Base-by-base conservation (phyloP, 805 yeast species). In the Saccharomycopsis babjevae region DNA sequence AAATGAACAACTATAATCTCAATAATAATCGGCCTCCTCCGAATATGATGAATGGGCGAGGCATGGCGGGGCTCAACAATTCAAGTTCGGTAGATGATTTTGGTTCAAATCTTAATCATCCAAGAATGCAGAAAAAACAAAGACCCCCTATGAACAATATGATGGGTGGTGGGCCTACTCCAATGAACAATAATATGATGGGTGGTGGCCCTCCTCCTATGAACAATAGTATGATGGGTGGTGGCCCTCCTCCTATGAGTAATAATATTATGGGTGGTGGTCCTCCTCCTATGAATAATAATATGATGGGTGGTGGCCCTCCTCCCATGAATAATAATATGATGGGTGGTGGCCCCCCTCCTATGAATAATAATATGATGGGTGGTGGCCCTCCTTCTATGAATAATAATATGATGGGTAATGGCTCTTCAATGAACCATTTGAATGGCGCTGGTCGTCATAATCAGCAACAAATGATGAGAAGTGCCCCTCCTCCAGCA, bases 391-490 rank as follows among this genome's bases (percentile, higher is more conserved):
- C 30, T 43, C 52, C 52, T 32, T 10, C 36, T 6, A 32, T 32
- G 36, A 32, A n/a, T 5, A 25, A 25, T 46, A 25, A 13, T 22
- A 46, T 46, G 52, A 22, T 15, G 7, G 32, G 52, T 11, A 28
- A 28, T 46, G 30, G 30, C 6, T 32, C 52, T 46, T n/a, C 52
- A 46, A 46, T 22, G 32, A 46, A 46, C 52, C 52, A 46, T 25
- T 25, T 25, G 52, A 46, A 46, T 46, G 52, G 52, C 52, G 52
- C 52, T 22, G 52, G 52, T 46, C 52, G 52, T 25, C 52, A 46
- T 46, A 25, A 25, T 22, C 52, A 46, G 28, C 32, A 46, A 22
- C 52, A 46, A 22, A 13, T 20, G 30, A 25, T 25, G 32, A 46
- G 52, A 46, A 46, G 22, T 15, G 56, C 22, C 6, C 32, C 40